Evolutionary conservation across 768 basidiomycete species (phyloP).

Genomic region (Boletus patriciae): DNA sequence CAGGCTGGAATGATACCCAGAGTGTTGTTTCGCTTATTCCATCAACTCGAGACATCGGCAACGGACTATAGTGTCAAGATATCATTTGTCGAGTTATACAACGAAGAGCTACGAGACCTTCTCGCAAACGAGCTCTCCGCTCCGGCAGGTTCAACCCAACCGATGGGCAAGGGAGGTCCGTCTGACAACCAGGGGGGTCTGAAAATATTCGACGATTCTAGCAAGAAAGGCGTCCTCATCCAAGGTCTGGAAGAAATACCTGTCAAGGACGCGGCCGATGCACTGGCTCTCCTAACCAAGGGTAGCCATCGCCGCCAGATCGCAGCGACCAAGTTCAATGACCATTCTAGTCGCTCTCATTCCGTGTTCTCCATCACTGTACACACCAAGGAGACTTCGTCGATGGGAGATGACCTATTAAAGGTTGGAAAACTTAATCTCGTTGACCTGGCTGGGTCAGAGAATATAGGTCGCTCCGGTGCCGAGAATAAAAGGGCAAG

Average conservation of each 20-base stretch:
- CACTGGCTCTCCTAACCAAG: conserved; percentile 79
- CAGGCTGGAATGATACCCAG: conserved; percentile 97
- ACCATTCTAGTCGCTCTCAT: conserved; percentile 95
- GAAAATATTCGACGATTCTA: conserved; percentile 91
- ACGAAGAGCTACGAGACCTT: conserved; percentile 96
- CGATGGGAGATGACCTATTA: conserved; percentile 81
- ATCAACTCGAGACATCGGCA: conserved; percentile 73
- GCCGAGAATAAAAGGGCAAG: conserved; percentile 93
- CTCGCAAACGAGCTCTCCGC: conserved; percentile 75
- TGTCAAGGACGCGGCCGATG: conserved; percentile 81
- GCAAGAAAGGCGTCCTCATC: conserved; percentile 87
- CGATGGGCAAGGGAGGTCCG: conserved; percentile 64
- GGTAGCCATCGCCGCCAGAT: conserved; percentile 91
- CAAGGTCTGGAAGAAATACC: conserved; percentile 91
- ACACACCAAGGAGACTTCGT: conserved; percentile 80
- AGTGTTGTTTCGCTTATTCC: conserved; percentile 86
- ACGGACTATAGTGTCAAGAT: conserved; percentile 91
- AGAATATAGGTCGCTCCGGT: conserved; percentile 94
- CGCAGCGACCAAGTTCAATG: conserved; percentile 96
- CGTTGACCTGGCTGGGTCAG: conserved; percentile 95
- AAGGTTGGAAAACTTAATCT: conserved; percentile 95
- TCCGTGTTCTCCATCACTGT: conserved; percentile 97
- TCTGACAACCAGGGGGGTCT: conserved; percentile 60
- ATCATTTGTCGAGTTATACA: conserved; percentile 94
- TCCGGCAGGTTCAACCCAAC: conserved; percentile 65